Conservation (phyloP, 2,329 filamentous ascomycete genomes). For the Aspergillus japonicus region DNA sequence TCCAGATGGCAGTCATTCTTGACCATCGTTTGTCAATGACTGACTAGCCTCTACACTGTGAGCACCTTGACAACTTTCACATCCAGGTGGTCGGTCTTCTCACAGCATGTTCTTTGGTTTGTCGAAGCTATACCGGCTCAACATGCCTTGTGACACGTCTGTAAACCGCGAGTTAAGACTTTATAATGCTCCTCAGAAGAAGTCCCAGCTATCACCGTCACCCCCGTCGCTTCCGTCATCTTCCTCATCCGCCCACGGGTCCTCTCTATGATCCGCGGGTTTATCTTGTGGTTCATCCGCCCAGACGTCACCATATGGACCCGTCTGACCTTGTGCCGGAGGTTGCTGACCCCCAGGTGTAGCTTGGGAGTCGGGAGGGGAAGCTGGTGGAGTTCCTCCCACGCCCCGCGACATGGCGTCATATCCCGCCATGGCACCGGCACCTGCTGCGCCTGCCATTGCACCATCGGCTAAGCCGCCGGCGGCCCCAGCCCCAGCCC, state of each 20-base stretch:
- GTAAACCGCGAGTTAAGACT: not conserved
- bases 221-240: conserved; percentile 24
- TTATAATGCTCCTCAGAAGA: not conserved
- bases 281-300: conserved; percentile 23
- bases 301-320: conserved; percentile 30
- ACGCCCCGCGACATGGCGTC: conserved; percentile 60
- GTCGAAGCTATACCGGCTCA: not conserved
- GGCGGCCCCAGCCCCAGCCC: conserved; percentile 43
- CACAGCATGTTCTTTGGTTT: not conserved
- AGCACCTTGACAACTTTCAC: not conserved
- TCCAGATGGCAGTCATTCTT: not conserved
- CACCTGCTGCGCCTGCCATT: conserved; percentile 51
- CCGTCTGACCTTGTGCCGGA: conserved; percentile 18
- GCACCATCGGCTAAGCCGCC: conserved; percentile 40
- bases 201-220: conserved; percentile 30
- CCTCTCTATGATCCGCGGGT: conserved; percentile 16
- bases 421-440: conserved; percentile 61
- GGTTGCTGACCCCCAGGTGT: conserved; percentile 18
- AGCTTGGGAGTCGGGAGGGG: conserved; percentile 19
- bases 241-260: conserved; percentile 20
- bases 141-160: not conserved
- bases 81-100: not conserved
- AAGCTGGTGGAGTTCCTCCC: conserved; percentile 23
- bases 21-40: not conserved
- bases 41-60: not conserved